Base-by-base conservation (phyloP, 1,139 yeast genomes). In the Wickerhamomyces sp. region DNA sequence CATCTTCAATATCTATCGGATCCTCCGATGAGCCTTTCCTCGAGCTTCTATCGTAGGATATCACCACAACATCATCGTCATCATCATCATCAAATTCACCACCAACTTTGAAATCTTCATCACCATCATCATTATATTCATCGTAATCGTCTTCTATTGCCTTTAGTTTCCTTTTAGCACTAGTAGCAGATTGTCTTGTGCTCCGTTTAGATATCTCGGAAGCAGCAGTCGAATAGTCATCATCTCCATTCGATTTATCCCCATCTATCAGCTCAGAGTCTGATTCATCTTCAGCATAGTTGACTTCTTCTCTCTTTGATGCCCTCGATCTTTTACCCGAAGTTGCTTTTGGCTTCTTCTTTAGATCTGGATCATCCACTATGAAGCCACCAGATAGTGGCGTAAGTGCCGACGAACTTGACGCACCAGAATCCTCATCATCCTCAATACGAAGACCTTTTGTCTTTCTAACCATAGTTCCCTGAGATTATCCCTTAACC, bases 131-230 rank as follows among this genome's bases (percentile, higher is more conserved):
- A 8, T 56, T 57, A 26, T 64, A 66, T 14, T 66, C 70, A 15
- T 65, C 68, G 26, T 62, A 65, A 8, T 59, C 62, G 14, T 60
- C 63, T 7, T 60, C 65, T 44, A 60, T 61, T 48, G 57, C 59
- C 32, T 49, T 51, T 10, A 47, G 36, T 27, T 41, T 53, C 40
- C 47, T 45, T 33, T 54, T 54, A 23, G 51, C 45, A 18, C 47
- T 39, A 29, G 41, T 41, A 26, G 53, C 45, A 36, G 49, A 26
- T 10, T 45, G 15, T 42, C 55, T 45, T 14, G 35, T 34, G 4
- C 47, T n/a, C 37, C 49, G 41, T 43, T 62, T 9, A 10, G 9
- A 6, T n/a, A 6, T 32, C 30, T 18, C 36, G 31, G 27, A 23
- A 11, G 44, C 33, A 29, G 27, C 14, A n/a, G 15, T 23, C 4